These are phyloP conservation scores for Papiliotrema laurentii DNA, from an alignment of 1,284 basidiomycete species.

Conservation along the genomic window DNA sequence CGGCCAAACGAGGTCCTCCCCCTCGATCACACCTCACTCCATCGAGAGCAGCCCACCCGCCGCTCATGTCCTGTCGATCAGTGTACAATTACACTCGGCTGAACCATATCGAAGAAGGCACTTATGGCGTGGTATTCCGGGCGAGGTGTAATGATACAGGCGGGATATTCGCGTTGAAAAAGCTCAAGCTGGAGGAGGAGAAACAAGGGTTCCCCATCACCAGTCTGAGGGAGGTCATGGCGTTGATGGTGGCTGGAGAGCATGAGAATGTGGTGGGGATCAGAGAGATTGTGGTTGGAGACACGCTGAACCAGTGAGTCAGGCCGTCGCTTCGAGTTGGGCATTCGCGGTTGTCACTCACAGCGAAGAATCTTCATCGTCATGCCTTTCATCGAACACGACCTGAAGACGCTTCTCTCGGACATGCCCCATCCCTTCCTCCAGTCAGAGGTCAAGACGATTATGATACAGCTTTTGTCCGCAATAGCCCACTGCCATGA, in stretches of 20 bases:
- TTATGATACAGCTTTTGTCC: constrained; percentile 89
- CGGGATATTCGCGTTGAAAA: constrained; percentile 94
- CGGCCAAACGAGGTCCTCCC: neutral
- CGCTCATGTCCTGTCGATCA: constrained; percentile 74
- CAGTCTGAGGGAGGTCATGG: constrained; percentile 87
- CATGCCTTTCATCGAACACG: constrained; percentile 99
- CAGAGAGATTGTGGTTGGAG: constrained; percentile 96
- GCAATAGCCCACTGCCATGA: constrained; percentile 88
- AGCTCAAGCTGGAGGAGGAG: constrained; percentile 96
- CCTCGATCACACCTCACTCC: constrained; percentile 55
- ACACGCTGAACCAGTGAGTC: constrained; percentile 95
- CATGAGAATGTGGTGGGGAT: constrained; percentile 96
- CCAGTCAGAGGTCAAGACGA: constrained; percentile 95
- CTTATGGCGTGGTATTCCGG: constrained; percentile 95
- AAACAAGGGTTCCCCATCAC: constrained; percentile 99
- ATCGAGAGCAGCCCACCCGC: constrained; percentile 66
- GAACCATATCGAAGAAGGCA: constrained; percentile 98
- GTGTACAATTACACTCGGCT: constrained; percentile 89
- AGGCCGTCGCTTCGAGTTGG: neutral
- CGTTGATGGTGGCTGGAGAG: constrained; percentile 75
- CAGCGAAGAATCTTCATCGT: constrained; percentile 84
- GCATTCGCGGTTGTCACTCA: neutral
- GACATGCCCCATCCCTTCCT: constrained; percentile 92
- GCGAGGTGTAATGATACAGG: constrained; percentile 89
- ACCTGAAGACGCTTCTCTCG: constrained; percentile 90